Evolutionary conservation across 345 rosid species (phyloP).

Genomic region (Ceriops zippeliana): DNA sequence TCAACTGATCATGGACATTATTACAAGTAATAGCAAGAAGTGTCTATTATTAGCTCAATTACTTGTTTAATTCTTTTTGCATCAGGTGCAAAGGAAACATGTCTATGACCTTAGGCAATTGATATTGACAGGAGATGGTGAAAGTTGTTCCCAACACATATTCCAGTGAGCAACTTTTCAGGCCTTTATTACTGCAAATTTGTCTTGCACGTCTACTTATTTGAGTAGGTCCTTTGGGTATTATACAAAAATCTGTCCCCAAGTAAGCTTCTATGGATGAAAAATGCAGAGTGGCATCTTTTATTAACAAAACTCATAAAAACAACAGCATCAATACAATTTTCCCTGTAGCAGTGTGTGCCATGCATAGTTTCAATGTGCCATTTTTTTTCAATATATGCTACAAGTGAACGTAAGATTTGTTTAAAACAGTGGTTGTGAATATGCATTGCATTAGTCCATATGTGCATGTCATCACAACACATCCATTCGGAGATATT

Average conservation of each 20-base stretch:
- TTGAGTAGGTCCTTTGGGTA: not conserved
- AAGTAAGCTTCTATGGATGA: too few species aligned
- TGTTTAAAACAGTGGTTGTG: not conserved
- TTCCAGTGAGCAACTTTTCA: slow-evolving; percentile 54
- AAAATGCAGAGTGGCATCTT: too few species aligned
- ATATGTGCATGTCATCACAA: not conserved
- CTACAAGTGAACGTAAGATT: too few species aligned
- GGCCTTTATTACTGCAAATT: not conserved
- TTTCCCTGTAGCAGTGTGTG: too few species aligned
- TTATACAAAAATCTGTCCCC: not conserved
- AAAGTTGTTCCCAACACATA: slow-evolving; percentile 82
- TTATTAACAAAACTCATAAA: too few species aligned
- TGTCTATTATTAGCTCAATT: slow-evolving; percentile 10
- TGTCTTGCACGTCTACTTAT: not conserved
- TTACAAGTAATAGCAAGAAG: not conserved
- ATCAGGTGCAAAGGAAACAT: slow-evolving; percentile 94
- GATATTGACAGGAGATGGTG: slow-evolving; percentile 72
- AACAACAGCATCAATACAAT: too few species aligned
- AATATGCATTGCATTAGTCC: not conserved
- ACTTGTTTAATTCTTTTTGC: slow-evolving; percentile 5
- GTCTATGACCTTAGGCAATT: slow-evolving; percentile 84
- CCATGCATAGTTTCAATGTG: too few species aligned
- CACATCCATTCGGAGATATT: not conserved
- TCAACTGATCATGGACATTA: not conserved
- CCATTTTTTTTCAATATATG: too few species aligned